phyloP scores from a whole-genome alignment of 106 monocot species.

The Apostasia shenzhenica region DNA sequence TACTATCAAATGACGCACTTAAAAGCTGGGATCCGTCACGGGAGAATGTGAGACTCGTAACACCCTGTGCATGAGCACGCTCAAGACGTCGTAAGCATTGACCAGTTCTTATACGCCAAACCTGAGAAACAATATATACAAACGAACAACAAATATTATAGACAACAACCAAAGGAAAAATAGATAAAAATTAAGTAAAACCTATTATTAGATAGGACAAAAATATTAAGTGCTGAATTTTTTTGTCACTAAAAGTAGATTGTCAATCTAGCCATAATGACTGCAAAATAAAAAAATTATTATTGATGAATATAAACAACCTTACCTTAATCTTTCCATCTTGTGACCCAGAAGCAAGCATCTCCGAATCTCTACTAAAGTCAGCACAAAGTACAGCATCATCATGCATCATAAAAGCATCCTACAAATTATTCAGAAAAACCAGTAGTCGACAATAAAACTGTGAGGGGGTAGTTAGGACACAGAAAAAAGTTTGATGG shows the following conservation, averaged over 20 bases:
- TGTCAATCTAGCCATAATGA: too few species aligned
- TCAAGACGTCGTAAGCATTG: conserved; percentile 92
- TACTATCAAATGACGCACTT: conserved; percentile 93
- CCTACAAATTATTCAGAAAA: conserved; percentile 37
- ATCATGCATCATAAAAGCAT: conserved; percentile 97
- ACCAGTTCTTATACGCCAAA: conserved; percentile 95
- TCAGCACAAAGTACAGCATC: conserved; percentile 92
- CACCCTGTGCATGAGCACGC: conserved; percentile 84
- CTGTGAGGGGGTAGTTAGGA: neutral
- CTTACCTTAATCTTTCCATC: conserved; percentile 96
- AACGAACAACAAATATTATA: neutral
- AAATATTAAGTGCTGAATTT: too few species aligned
- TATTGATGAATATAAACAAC: neutral
- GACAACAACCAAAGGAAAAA: too few species aligned
- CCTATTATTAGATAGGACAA: neutral
- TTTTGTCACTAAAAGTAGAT: too few species aligned
- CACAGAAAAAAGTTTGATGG: neutral
- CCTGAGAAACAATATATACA: conserved; percentile 25
- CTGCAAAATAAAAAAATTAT: neutral
- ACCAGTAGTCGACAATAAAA: neutral
- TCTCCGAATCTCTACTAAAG: conserved; percentile 96
- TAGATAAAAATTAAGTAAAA: neutral
- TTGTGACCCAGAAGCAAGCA: conserved; percentile 95
- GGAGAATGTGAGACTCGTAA: conserved; percentile 90
- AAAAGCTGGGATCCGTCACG: conserved; percentile 90